Base-by-base conservation (phyloP, 306 rosid species). In the Castanea crenata region DNA sequence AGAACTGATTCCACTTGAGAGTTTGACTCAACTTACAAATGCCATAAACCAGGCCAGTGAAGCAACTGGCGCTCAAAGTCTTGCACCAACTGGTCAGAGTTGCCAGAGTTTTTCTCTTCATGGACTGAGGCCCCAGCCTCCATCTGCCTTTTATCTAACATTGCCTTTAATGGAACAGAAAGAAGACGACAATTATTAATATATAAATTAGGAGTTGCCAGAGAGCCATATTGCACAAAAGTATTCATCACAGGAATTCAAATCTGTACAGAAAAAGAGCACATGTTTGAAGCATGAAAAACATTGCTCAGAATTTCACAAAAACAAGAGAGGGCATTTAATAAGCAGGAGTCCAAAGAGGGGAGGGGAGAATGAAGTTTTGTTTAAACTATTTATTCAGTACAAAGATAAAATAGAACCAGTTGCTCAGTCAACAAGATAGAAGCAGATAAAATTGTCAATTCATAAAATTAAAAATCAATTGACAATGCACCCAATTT, bases 51-150 rank as follows among this genome's bases (percentile, higher is more conserved):
- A 79, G 91, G 87, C 87, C 88, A 81, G 78, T 85, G 83, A 72
- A 79, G 89, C 83, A 88, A 82, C 76, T 87, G 90, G 84, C 72
- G 88, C 85, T 81, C 85, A 55, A 88, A 83, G 83, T 88, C 83
- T 78, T 80, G 80, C 75, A 69, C 79, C 68, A 86, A 81, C 82
- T 79, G 82, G 76, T 89, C 85, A 46, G 61, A 77, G 70, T 77
- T 80, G 57, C 46, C 80, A 68, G 12, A 68, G 51, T 18, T 78
- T 71, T 71, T 70, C 74, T 86, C 93, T 59, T 90, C 93, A 25
- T 71, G 71, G 55, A 85, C 73, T 61, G 77, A 84, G 62, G 79
- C 63, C 78, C 63, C 83, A 58, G 83, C 62, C 81, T 83, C 91
- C 55, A 78, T 83, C 71, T 74, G 85, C 84, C 86, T 86, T 65